phyloP scores from a whole-genome alignment of 495 filamentous ascomycete genomes.

The Apiosordaria backusii region DNA sequence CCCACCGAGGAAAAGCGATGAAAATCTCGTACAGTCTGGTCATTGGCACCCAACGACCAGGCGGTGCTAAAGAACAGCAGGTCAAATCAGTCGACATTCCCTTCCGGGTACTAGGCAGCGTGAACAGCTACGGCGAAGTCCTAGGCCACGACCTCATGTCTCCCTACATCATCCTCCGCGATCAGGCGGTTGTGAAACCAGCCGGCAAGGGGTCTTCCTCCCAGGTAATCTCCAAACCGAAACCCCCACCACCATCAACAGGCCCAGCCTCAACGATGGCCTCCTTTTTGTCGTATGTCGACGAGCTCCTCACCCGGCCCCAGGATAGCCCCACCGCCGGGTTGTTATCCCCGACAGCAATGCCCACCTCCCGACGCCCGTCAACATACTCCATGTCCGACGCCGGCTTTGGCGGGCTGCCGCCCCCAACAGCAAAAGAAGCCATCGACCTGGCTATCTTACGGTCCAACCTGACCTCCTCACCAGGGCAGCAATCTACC shows the following conservation, averaged over 20 bases:
- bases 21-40: conserved; percentile 90
- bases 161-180: conserved; percentile 85
- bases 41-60: conserved; percentile 86
- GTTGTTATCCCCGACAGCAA: conserved; percentile 66
- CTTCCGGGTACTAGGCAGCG: conserved; percentile 88
- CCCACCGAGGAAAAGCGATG: conserved; percentile 86
- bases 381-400: conserved; percentile 43
- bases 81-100: conserved; percentile 90
- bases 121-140: conserved; percentile 65
- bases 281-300: conserved; percentile 75
- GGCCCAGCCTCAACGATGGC: conserved; percentile 38
- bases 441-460: conserved; percentile 89
- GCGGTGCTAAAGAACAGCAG: conserved; percentile 70
- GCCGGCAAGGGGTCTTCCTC: conserved; percentile 34
- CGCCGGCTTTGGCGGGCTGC: conserved; percentile 22
- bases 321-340: conserved; percentile 49
- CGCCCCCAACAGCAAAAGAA: conserved; percentile 63
- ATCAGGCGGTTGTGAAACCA: conserved; percentile 65
- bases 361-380: conserved; percentile 51
- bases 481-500: conserved; percentile 56
- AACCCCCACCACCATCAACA: conserved; percentile 3
- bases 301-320: conserved; percentile 67
- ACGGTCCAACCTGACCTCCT: conserved; percentile 60
- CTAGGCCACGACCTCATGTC: conserved; percentile 84
- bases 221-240: conserved; percentile 11